Evolutionary conservation across 1,284 basidiomycete genomes (phyloP), one percentile per base, ranked within the genome.

Genomic region (Cerrena zonata): DNA sequence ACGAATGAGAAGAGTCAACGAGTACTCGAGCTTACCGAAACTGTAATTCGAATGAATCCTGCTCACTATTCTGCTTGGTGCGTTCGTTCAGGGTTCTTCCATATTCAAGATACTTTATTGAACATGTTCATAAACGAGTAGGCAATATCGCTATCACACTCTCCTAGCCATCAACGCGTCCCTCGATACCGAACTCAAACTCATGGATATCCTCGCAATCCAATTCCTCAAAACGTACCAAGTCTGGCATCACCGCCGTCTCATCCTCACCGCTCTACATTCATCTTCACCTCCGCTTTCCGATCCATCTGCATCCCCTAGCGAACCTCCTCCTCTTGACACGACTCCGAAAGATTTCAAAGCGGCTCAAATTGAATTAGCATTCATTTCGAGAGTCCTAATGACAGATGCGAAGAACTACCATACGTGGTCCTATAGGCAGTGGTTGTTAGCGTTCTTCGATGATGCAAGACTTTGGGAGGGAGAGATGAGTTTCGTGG

Each of bases 1-100:
- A 69, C 72, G 0, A 81, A 79, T 4, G 94, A 97, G 71, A 82
- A 82, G 69, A 90, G 84, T 55, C 69, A 78, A 30, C 78, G 94
- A 30, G 91, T 88, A 4, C 79, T 97, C 41, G 79, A 85, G 56
- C 75, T 97, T 44, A 97, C 94, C 0, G 88, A 94, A 67, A 74
- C 73, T 44, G 82, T 96, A 59, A 93, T 97, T 56, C 76, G 84
- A 25, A 73, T 88, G 69, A 96, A 96, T 64, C 91, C 93, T 4
- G 91, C 90, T 2, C 94, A 96, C 65, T 97, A 96, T 64, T 89
- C 92, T 45, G 91, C 93, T 56, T 97, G 94, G 94, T 94, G 60
- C 55, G 77, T 50, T 59, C 46, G 18, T 48, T 37, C 49, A 39
- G n/a, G n/a, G n/a, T n/a, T n/a, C n/a, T n/a, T n/a, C n/a, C n/a